Evolutionary conservation across 2,329 filamentous ascomycete species (phyloP).

Genomic region (Hypoxylon sp.): DNA sequence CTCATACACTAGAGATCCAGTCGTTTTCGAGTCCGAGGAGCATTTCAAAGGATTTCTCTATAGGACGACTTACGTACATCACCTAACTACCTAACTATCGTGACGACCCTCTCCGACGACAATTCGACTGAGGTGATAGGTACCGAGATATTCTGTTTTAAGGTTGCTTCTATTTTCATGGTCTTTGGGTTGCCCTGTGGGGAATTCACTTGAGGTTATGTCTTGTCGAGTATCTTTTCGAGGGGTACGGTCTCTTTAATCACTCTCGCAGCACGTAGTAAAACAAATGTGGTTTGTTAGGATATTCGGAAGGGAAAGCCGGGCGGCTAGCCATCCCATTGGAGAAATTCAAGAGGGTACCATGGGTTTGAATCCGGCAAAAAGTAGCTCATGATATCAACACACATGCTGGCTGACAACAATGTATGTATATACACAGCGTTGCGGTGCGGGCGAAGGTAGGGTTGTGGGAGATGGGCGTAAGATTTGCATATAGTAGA

Average conservation of each 20-base stretch:
- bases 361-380: constrained; percentile 33
- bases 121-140: neutral
- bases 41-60: neutral
- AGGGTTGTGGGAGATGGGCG: neutral
- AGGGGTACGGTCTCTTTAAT: constrained; percentile 12
- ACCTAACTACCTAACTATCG: neutral
- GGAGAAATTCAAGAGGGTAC: constrained; percentile 31
- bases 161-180: constrained; percentile 5
- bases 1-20: neutral
- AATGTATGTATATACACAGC: constrained; percentile 14
- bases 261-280: constrained; percentile 9
- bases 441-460: constrained; percentile 4
- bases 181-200: neutral
- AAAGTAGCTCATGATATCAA: constrained; percentile 38
- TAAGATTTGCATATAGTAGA: constrained; percentile 8
- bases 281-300: constrained; percentile 31
- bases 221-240: constrained; percentile 2
- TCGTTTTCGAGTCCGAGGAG: neutral
- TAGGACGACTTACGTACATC: neutral
- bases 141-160: neutral
- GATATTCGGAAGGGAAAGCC: constrained; percentile 35
- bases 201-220: constrained; percentile 5
- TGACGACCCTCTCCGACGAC: neutral
- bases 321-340: constrained; percentile 38
- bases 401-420: constrained; percentile 17